A percentile compares a stretch with the other conserved stretches of the same genome.
These are phyloP conservation scores for Biancaea sappan DNA, from an alignment of 306 rosid genomes.

Conservation along the genomic window DNA sequence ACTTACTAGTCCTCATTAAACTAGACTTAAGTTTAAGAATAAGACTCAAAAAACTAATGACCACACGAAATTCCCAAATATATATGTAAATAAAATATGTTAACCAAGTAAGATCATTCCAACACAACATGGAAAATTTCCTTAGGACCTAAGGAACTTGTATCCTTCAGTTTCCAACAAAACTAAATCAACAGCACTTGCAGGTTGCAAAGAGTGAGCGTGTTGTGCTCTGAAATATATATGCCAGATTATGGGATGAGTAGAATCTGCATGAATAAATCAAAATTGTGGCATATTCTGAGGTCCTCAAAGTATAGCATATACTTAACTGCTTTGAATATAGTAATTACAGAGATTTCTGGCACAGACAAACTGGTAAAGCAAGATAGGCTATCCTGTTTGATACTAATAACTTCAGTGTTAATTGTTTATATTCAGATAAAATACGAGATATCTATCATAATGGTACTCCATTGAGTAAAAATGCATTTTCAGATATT, in stretches of 20 bases:
- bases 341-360: too few relatives aligned
- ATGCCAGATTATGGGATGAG: neutral
- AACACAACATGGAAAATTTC: neutral
- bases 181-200: neutral
- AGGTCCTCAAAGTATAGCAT: neutral
- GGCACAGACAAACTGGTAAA: too few relatives aligned
- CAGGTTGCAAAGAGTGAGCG: neutral
- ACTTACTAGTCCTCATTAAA: neutral
- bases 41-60: neutral
- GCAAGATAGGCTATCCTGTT: neutral
- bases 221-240: neutral
- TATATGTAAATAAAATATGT: neutral
- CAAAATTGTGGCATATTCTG: neutral
- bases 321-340: too few relatives aligned
- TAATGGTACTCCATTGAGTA: neutral
- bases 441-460: neutral
- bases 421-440: neutral
- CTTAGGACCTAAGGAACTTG: neutral
- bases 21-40: neutral
- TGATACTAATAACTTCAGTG: neutral
- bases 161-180: slow-evolving; percentile 3
- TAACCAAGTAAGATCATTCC: neutral
- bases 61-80: neutral
- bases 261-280: neutral
- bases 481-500: neutral